Percentiles rank a stretch among this genome's conserved stretches.
phyloP scores from a whole-genome alignment of 169 alveolate genomes.

The Perkinsus marinus region DNA sequence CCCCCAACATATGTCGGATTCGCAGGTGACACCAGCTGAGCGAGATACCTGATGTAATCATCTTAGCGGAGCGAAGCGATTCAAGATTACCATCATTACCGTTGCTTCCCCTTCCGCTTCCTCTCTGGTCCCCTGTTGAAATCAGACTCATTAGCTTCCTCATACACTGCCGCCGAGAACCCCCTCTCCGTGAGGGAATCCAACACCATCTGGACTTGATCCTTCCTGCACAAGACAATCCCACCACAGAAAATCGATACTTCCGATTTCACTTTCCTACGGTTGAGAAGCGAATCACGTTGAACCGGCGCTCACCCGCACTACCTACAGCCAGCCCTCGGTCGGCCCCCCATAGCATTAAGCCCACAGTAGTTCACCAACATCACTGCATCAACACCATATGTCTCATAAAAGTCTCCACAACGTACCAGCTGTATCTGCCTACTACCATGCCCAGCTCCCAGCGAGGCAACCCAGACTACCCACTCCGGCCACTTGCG shows the following conservation, averaged over 20 bases:
- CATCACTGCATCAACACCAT: conserved; percentile 31
- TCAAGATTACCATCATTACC: background rate
- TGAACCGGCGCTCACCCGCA: background rate
- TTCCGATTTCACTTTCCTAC: background rate
- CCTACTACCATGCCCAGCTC: too few species aligned
- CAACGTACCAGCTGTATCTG: background rate
- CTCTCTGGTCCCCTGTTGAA: background rate
- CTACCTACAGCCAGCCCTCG: conserved; percentile 25
- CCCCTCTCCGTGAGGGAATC: background rate
- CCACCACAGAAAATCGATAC: too few species aligned
- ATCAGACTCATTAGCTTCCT: background rate
- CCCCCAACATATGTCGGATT: background rate
- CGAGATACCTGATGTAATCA: background rate
- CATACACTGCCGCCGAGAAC: conserved; percentile 4
- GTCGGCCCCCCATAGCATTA: conserved; percentile 29
- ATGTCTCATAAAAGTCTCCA: conserved; percentile 30
- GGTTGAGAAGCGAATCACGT: too few species aligned
- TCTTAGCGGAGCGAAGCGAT: background rate
- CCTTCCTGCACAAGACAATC: background rate
- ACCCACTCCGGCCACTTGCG: background rate
- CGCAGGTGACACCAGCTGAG: background rate
- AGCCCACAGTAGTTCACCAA: conserved; percentile 27
- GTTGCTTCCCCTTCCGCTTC: background rate
- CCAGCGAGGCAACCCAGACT: background rate
- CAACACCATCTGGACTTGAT: background rate